Evolutionary conservation across 2,329 filamentous ascomycete species (phyloP).

Genomic region (Alternaria tenuissima): DNA sequence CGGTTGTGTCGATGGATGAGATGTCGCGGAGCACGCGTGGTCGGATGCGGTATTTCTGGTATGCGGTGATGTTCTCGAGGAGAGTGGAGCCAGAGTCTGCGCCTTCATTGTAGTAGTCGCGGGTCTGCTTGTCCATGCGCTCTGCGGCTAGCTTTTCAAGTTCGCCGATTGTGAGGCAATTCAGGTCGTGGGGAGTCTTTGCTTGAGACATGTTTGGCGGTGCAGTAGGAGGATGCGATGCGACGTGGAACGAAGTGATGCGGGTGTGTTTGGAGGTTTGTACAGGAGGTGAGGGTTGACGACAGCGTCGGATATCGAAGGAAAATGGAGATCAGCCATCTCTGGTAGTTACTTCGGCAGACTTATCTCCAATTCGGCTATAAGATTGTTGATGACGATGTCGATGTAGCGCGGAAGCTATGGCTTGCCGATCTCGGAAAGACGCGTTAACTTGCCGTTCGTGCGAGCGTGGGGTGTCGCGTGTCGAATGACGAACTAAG

Average conservation of each 20-base stretch:
- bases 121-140: constrained; percentile 44
- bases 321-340: not conserved
- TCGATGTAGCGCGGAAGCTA: constrained; percentile 11
- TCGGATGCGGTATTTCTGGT: constrained; percentile 43
- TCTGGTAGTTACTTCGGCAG: not conserved
- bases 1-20: constrained; percentile 47
- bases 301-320: constrained; percentile 6
- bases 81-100: constrained; percentile 34
- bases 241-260: not conserved
- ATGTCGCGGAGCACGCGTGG: constrained; percentile 53
- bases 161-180: constrained; percentile 40
- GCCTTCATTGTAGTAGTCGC: constrained; percentile 42
- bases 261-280: not conserved
- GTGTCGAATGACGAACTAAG: too few relatives aligned
- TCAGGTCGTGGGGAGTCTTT: constrained; percentile 28
- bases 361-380: constrained; percentile 16
- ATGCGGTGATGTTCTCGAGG: constrained; percentile 38
- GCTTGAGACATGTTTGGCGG: constrained; percentile 22
- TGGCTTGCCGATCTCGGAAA: constrained; percentile 25
- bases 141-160: constrained; percentile 36
- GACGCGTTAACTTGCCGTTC: constrained; percentile 4
- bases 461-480: constrained; percentile 9
- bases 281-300: not conserved
- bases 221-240: not conserved
- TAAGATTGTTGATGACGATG: constrained; percentile 20